phyloP scores from a whole-genome alignment of 192 early-diverging fungal genomes.

The Diversispora eburnea region DNA sequence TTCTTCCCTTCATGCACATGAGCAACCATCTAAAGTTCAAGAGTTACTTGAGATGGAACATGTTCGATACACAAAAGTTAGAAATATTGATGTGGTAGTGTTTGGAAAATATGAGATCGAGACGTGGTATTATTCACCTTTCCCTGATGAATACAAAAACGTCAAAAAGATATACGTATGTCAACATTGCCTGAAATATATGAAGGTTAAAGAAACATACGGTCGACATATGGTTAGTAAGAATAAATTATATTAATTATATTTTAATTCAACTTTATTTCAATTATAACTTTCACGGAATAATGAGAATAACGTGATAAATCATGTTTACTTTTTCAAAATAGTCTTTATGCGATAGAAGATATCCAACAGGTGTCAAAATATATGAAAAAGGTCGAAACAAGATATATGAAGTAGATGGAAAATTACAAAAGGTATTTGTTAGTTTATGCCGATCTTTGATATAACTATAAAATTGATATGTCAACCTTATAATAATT shows the following conservation, averaged over 20 bases:
- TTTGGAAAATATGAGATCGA: conserved; percentile 83
- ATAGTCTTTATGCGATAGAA: conserved; percentile 55
- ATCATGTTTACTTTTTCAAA: conserved; percentile 9
- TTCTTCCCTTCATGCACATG: background rate
- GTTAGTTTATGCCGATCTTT: background rate
- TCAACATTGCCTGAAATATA: conserved; percentile 92
- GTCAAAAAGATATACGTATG: conserved; percentile 77
- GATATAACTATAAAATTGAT: background rate
- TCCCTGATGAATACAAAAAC: conserved; percentile 81
- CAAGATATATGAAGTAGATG: conserved; percentile 84
- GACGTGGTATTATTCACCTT: conserved; percentile 94
- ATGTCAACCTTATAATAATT: conserved; percentile 1
- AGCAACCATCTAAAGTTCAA: background rate
- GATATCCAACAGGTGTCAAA: conserved; percentile 70
- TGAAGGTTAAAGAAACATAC: conserved; percentile 66
- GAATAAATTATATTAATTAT: background rate
- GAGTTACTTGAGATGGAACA: background rate
- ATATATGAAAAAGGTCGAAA: conserved; percentile 73
- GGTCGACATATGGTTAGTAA: conserved; percentile 58
- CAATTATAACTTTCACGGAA: too few relatives aligned
- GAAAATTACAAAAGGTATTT: conserved; percentile 72
- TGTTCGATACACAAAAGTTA: background rate
- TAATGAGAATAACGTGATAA: too few relatives aligned
- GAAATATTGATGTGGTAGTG: conserved; percentile 33
- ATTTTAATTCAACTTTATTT: too few relatives aligned